A percentile compares a stretch with the other conserved stretches of the same genome.
Conservation (phyloP, 2,329 filamentous ascomycete genomes). For the Aspergillus fischeri region DNA sequence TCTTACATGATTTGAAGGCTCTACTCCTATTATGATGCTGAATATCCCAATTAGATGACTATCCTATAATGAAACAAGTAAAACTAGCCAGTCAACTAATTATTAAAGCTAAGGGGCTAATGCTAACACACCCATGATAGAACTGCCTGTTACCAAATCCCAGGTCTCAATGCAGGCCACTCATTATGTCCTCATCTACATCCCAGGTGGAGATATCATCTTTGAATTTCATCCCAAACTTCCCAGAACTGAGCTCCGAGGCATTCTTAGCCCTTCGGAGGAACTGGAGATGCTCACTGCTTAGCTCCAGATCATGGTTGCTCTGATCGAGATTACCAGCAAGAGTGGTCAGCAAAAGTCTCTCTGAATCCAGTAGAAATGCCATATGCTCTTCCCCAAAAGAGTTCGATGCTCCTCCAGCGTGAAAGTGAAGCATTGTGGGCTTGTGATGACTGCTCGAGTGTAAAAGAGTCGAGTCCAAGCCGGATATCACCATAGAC, state of each 20-base stretch:
- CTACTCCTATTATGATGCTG: too few relatives aligned
- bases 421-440: conserved; percentile 53
- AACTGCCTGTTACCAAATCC: neutral
- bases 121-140: neutral
- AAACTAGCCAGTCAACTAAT: neutral
- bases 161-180: conserved; percentile 23
- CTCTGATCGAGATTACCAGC: conserved; percentile 50
- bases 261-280: conserved; percentile 46
- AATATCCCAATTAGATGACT: too few relatives aligned
- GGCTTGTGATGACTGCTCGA: conserved; percentile 32
- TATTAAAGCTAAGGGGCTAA: neutral
- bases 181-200: conserved; percentile 41
- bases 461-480: conserved; percentile 51
- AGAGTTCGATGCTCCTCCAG: conserved; percentile 28
- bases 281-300: conserved; percentile 56
- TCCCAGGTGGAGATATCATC: conserved; percentile 20
- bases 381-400: conserved; percentile 34
- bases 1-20: too few relatives aligned
- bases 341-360: conserved; percentile 47
- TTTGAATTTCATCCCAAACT: conserved; percentile 8
- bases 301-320: conserved; percentile 54
- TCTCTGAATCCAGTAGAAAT: conserved; percentile 47
- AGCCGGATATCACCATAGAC: conserved; percentile 46
- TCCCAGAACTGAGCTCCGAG: conserved; percentile 15
- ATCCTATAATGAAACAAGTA: neutral